Conservation (phyloP, 768 basidiomycete genomes). For the Psilocybe tampanensis region DNA sequence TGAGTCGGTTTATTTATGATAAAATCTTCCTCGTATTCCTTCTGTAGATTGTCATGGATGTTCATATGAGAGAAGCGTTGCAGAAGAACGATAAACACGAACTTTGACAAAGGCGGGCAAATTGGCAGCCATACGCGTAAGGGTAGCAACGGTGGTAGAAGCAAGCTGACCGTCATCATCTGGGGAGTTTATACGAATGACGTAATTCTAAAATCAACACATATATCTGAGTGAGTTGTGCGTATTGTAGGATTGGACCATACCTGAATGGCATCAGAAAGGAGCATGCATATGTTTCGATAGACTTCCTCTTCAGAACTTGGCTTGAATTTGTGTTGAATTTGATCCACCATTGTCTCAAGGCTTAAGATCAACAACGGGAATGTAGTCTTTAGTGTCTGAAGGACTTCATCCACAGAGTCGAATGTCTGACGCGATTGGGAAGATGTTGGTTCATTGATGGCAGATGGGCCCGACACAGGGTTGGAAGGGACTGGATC, state of each 20-base stretch:
- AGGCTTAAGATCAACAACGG: slow-evolving; percentile 92
- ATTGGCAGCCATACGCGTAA: slow-evolving; percentile 63
- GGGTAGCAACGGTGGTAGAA: slow-evolving; percentile 53
- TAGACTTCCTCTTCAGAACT: slow-evolving; percentile 93
- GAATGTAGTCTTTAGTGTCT: slow-evolving; percentile 93
- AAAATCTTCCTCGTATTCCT: slow-evolving; percentile 92
- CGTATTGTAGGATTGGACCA: background rate
- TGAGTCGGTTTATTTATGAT: slow-evolving; percentile 75
- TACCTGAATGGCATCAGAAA: slow-evolving; percentile 88
- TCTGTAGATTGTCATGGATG: slow-evolving; percentile 51
- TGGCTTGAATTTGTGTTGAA: slow-evolving; percentile 86
- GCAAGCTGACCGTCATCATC: slow-evolving; percentile 72
- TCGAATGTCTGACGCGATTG: slow-evolving; percentile 78
- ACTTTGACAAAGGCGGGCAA: slow-evolving; percentile 62
- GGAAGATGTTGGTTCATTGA: slow-evolving; percentile 18
- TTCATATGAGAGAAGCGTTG: background rate
- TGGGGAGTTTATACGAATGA: slow-evolving; percentile 60
- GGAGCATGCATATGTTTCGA: slow-evolving; percentile 82
- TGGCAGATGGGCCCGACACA: slow-evolving; percentile 12
- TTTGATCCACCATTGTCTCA: slow-evolving; percentile 97
- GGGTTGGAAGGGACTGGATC: slow-evolving; percentile 14
- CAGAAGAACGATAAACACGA: slow-evolving; percentile 21
- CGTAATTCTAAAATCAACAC: slow-evolving; percentile 54
- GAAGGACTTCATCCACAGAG: slow-evolving; percentile 89
- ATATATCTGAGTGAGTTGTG: slow-evolving; percentile 2